Conservation (phyloP, 371 early-diverging fungal species). For the Mucor lusitanicus region DNA sequence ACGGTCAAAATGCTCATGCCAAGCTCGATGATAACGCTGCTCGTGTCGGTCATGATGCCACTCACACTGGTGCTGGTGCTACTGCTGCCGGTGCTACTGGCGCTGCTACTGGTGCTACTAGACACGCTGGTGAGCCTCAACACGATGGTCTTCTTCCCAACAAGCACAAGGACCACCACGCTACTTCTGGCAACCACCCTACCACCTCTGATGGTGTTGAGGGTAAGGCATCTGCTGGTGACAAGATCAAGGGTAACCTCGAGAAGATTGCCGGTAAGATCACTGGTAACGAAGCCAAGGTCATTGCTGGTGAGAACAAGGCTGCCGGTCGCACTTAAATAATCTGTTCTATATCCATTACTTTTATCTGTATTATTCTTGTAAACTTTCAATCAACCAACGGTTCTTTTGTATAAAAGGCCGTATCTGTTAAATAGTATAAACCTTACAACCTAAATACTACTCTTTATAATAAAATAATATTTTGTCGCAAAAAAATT, state of each 20-base stretch:
- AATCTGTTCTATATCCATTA: neutral
- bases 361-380: neutral
- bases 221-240: conserved; percentile 16
- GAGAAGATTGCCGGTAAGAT: conserved; percentile 35
- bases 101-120: neutral
- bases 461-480: neutral
- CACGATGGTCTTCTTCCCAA: conserved; percentile 5
- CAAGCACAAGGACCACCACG: neutral
- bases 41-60: neutral
- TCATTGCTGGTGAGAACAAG: conserved; percentile 24
- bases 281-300: conserved; percentile 29
- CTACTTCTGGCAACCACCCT: neutral
- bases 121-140: conserved; percentile 12
- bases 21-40: too few relatives aligned
- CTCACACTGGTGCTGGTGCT: neutral
- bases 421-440: neutral
- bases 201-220: neutral
- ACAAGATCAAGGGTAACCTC: conserved; percentile 34
- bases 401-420: neutral
- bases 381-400: neutral
- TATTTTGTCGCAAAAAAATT: neutral
- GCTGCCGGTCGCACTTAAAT: conserved; percentile 20
- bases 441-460: neutral
- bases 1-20: neutral
- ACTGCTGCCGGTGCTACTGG: neutral